Conservation (phyloP, 192 early-diverging fungal species). For the Geranomyces michiganensis region DNA sequence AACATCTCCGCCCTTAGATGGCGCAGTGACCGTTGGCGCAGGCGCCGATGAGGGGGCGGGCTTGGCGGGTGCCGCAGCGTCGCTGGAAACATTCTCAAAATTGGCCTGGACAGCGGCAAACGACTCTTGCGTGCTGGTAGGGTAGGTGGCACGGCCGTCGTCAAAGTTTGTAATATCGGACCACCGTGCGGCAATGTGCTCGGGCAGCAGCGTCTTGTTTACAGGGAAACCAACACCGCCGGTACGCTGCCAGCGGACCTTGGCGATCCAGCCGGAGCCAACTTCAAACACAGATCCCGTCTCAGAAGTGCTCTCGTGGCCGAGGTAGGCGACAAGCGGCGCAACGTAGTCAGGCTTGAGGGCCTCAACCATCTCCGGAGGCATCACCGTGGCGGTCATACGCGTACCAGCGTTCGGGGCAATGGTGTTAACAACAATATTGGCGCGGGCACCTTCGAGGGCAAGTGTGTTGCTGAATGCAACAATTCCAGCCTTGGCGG, state of each 20-base stretch:
- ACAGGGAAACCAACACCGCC: conserved; percentile 93
- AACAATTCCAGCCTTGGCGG: conserved; percentile 90
- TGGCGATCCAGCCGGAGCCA: conserved; percentile 62
- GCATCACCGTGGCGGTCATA: conserved; percentile 97
- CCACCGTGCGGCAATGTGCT: conserved; percentile 84
- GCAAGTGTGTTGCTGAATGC: conserved; percentile 92
- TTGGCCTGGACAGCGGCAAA: conserved; percentile 83
- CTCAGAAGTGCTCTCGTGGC: conserved; percentile 82
- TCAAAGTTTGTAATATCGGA: conserved; percentile 86
- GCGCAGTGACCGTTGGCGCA: conserved; percentile 1
- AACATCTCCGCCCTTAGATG: conserved; percentile 35
- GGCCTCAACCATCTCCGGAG: conserved; percentile 90
- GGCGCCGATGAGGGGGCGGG: conserved; percentile 48
- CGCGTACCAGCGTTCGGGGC: conserved; percentile 96
- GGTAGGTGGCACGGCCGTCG: conserved; percentile 92
- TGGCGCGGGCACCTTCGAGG: conserved; percentile 85
- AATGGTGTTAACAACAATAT: conserved; percentile 93
- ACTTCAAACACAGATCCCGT: conserved; percentile 69
- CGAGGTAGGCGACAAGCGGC: conserved; percentile 90
- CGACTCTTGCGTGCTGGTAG: conserved; percentile 74
- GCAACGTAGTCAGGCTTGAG: conserved; percentile 98
- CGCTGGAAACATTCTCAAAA: conserved; percentile 67
- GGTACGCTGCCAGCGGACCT: conserved; percentile 91
- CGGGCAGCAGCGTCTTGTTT: conserved; percentile 76
- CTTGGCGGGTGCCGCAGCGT: conserved; percentile 26